phyloP scores from a whole-genome alignment of 768 basidiomycete species.

The Clitopilus hobsonii region DNA sequence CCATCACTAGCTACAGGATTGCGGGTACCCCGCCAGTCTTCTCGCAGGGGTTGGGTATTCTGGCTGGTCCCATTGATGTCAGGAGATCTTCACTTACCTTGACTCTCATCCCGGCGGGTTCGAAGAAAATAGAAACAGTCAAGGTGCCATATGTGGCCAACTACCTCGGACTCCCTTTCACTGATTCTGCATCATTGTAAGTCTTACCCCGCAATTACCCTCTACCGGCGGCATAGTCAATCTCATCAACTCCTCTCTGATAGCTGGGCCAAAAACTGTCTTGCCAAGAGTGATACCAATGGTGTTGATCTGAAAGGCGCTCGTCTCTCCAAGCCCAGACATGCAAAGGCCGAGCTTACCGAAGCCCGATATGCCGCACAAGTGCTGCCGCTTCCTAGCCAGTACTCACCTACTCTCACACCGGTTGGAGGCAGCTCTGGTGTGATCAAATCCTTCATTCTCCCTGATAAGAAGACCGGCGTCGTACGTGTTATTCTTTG shows the following conservation, averaged over 20 bases:
- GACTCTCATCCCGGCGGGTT: conserved; percentile 39
- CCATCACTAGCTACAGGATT: conserved; percentile 54
- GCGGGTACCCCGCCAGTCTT: conserved; percentile 28
- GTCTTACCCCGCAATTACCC: conserved; percentile 14
- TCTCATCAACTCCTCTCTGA: conserved; percentile 3
- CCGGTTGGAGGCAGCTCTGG: conserved; percentile 41
- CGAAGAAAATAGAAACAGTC: conserved; percentile 43
- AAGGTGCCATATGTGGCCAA: conserved; percentile 47
- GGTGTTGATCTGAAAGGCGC: conserved; percentile 37
- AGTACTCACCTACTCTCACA: conserved; percentile 42
- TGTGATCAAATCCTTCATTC: conserved; percentile 51
- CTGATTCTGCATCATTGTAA: conserved; percentile 47
- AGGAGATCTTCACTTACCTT: conserved; percentile 43
- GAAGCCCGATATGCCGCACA: conserved; percentile 30
- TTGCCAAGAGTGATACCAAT: conserved; percentile 43
- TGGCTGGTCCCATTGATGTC: conserved; percentile 50
- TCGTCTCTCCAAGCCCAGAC: conserved; percentile 4
- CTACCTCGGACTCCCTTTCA: conserved; percentile 44
- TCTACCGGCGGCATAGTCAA: conserved; percentile 4
- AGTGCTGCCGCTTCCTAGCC: conserved; percentile 37
- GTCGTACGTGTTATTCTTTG: conserved; percentile 35
- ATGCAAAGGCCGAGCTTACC: conserved; percentile 34
- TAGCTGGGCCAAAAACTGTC: conserved; percentile 61
- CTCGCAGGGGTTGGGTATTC: conserved; percentile 53
- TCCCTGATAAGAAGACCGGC: conserved; percentile 53